Percentiles rank a stretch among this genome's conserved stretches.
Evolutionary conservation across 1,284 basidiomycete species (phyloP).

Genomic region (Pisolithus thermaeus): DNA sequence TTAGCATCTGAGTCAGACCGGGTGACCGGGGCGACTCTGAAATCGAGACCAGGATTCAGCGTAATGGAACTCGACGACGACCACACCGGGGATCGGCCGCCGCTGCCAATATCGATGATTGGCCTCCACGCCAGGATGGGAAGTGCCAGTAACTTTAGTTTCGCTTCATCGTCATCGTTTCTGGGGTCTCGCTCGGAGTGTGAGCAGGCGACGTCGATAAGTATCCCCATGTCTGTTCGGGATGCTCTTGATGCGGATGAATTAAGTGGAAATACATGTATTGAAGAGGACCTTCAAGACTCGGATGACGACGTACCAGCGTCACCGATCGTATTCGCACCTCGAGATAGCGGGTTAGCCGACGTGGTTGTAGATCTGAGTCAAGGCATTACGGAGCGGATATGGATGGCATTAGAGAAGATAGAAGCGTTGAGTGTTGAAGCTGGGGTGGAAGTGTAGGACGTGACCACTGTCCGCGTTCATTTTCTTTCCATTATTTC

Average conservation of each 20-base stretch:
- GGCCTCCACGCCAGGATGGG: background rate
- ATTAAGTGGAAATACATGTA: too few relatives aligned
- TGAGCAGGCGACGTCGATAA: conserved; percentile 15
- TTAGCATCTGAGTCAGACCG: too few relatives aligned
- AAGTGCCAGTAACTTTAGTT: background rate
- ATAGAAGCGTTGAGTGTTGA: conserved; percentile 14
- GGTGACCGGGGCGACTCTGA: too few relatives aligned
- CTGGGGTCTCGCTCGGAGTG: conserved; percentile 10
- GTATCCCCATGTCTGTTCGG: conserved; percentile 14
- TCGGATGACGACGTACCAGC: background rate
- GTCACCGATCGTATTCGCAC: background rate
- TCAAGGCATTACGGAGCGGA: conserved; percentile 1
- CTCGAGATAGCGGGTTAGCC: background rate
- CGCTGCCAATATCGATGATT: background rate
- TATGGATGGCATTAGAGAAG: conserved; percentile 20
- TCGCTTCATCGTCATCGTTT: conserved; percentile 10
- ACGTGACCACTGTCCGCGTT: background rate
- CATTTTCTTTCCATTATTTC: background rate
- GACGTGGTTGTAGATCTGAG: conserved; percentile 1
- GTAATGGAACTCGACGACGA: too few relatives aligned
- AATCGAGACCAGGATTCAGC: too few relatives aligned
- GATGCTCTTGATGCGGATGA: background rate
- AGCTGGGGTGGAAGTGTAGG: too few relatives aligned
- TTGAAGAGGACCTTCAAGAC: too few relatives aligned
- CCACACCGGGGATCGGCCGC: too few relatives aligned